These are phyloP conservation scores for Leccinum boreale DNA, from an alignment of 768 basidiomycete genomes.

Conservation along the genomic window DNA sequence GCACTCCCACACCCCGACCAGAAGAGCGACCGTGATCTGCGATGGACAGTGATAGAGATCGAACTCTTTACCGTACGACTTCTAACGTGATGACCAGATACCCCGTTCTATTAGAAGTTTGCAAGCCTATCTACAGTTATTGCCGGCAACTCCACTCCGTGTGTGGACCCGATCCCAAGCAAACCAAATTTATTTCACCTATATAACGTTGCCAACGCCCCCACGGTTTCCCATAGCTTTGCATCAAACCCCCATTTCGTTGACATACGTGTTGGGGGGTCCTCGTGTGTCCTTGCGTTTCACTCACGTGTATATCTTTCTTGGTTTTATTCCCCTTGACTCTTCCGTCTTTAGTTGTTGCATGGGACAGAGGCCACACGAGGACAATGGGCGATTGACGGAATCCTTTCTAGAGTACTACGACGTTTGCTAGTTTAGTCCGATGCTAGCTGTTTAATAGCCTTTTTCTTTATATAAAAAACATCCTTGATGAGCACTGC, in stretches of 20 bases:
- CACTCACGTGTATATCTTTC: constrained; percentile 19
- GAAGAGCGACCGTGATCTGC: constrained; percentile 31
- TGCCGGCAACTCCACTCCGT: constrained; percentile 25
- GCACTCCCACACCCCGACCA: constrained; percentile 43
- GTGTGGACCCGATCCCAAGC: constrained; percentile 22
- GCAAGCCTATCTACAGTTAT: constrained; percentile 32
- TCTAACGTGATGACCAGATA: constrained; percentile 33
- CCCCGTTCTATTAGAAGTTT: constrained; percentile 34
- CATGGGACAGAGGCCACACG: constrained; percentile 19
- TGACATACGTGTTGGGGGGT: constrained; percentile 4
- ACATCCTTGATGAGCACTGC: constrained; percentile 19
- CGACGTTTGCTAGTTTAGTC: constrained; percentile 25
- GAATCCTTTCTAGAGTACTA: constrained; percentile 27
- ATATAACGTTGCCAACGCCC: constrained; percentile 32
- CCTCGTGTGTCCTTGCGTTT: constrained; percentile 18
- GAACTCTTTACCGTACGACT: constrained; percentile 32
- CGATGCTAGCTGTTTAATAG: constrained; percentile 31
- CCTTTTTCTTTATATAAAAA: constrained; percentile 18
- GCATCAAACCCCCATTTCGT: constrained; percentile 18
- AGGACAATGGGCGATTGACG: constrained; percentile 16
- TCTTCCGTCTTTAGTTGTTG: constrained; percentile 10
- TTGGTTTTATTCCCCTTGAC: constrained; percentile 20
- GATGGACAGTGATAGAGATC: constrained; percentile 8
- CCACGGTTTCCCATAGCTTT: constrained; percentile 26
- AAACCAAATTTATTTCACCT: constrained; percentile 35